Conservation (phyloP, 306 rosid genomes). For the Lathyrus oleraceus region DNA sequence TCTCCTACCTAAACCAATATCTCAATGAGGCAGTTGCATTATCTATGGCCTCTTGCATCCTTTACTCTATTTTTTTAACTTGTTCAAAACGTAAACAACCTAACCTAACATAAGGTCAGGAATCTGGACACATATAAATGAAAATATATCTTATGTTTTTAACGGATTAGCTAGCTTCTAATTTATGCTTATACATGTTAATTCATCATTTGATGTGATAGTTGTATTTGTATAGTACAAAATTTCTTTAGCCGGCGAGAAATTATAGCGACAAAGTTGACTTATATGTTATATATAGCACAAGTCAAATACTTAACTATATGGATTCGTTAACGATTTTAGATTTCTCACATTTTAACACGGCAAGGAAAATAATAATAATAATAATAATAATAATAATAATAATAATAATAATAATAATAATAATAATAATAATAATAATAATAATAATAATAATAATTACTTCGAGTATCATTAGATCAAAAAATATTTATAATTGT, state of each 20-base stretch:
- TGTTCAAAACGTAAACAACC: conserved; percentile 48
- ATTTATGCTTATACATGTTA: conserved; percentile 1
- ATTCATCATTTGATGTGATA: conserved; percentile 42
- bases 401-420: too few species aligned
- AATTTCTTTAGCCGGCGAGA: conserved; percentile 32
- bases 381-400: too few species aligned
- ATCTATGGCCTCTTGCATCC: conserved; percentile 19
- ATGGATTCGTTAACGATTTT: conserved; percentile 15
- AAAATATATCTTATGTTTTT: conserved; percentile 10
- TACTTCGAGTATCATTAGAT: background rate
- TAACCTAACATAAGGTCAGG: conserved; percentile 23
- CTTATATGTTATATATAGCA: conserved; percentile 24
- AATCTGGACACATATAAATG: conserved; percentile 23
- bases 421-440: too few species aligned
- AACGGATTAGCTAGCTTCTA: conserved; percentile 30
- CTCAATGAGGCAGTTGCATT: conserved; percentile 44
- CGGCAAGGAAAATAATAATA: background rate
- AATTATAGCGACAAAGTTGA: conserved; percentile 46
- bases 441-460: too few species aligned
- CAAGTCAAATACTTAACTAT: conserved; percentile 33
- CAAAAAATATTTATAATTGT: conserved; percentile 15
- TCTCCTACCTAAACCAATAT: conserved; percentile 38
- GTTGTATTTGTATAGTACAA: conserved; percentile 3
- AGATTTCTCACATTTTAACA: conserved; percentile 18
- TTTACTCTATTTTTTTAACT: conserved; percentile 36